Base-by-base conservation (phyloP, 75 land plant genomes). In the Pseudotsuga menziesii region DNA sequence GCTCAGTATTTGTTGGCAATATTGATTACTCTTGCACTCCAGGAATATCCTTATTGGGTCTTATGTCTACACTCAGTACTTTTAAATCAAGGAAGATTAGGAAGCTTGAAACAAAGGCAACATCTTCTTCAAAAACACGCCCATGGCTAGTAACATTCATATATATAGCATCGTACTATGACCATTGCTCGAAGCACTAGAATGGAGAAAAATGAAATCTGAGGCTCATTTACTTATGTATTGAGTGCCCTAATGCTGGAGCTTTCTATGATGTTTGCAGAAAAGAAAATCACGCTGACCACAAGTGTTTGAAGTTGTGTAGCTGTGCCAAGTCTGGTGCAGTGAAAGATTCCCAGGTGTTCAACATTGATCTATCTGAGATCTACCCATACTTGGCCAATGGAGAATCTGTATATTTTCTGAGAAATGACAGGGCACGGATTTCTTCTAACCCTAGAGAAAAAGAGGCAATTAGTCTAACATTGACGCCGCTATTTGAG, bases 331-430 rank as follows among this genome's bases (percentile, higher is more conserved):
- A 64, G 4, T 29, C 39, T 17, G 4, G 19, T 32, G 69, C 16
- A 29, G 39, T 64, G 39, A 29, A 35, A 64, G 44, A 41, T 41
- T 41, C 44, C 44, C 44, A 41, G 5, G 44, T 41, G 5, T 41
- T 41, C 36, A 29, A 39, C 41, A 64, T 64, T 15, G 69, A 64
- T 64, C 35, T 36, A 4, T 64, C 69, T 13, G 5, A 29, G 1
- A 39, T 64, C 17, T 64, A 64, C 17, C 69, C 69, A 13, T 64
- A 64, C 32, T 13, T 64, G 36, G 29, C 35, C 17, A 64, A 35
- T 64, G 69, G 69, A 2, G 39, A 64, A 5, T 17, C 69, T 64
- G 69, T 36, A 32, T 64, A 64, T 64, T 64, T 64, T 64, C 66
- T 64, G 16, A 64, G 20, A 12, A 64, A 39, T 64, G 69, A 66